Percentiles rank a stretch among this genome's conserved stretches.
These are phyloP conservation scores for Cytospora paraplurivora DNA, from an alignment of 2,329 filamentous ascomycete genomes.

Conservation along the genomic window DNA sequence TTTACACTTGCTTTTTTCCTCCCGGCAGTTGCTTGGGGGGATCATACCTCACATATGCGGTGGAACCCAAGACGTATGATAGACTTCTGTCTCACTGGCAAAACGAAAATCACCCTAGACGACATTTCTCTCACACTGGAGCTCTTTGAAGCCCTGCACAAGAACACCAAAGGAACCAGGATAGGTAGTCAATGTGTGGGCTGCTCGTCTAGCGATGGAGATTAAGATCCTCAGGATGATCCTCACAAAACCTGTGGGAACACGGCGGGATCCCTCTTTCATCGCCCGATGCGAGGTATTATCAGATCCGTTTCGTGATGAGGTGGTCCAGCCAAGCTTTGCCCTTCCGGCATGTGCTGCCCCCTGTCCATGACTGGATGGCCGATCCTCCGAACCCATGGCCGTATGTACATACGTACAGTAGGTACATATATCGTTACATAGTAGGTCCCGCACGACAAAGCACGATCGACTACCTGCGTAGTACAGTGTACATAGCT, in stretches of 20 bases:
- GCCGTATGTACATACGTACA: not conserved
- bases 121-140: not conserved
- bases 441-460: not conserved
- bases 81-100: not conserved
- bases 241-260: not conserved
- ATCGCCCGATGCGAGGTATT: not conserved
- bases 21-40: not conserved
- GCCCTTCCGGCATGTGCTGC: not conserved
- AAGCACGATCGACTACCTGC: constrained; percentile 1
- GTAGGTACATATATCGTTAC: not conserved
- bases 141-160: too few relatives aligned
- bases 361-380: not conserved
- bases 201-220: too few relatives aligned
- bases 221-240: too few relatives aligned
- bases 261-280: not conserved
- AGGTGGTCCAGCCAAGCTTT: not conserved
- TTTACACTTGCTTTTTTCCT: not conserved
- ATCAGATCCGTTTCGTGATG: not conserved
- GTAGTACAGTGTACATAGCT: not conserved
- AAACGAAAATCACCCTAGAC: not conserved
- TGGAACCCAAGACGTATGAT: not conserved
- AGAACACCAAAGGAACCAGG: too few relatives aligned
- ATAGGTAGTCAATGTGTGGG: too few relatives aligned
- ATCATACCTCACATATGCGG: not conserved
- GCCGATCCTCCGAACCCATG: not conserved